A percentile compares a stretch with the other conserved stretches of the same genome.
These are phyloP conservation scores for Platanthera zijinensis DNA, from an alignment of 106 monocot genomes.

Conservation along the genomic window DNA sequence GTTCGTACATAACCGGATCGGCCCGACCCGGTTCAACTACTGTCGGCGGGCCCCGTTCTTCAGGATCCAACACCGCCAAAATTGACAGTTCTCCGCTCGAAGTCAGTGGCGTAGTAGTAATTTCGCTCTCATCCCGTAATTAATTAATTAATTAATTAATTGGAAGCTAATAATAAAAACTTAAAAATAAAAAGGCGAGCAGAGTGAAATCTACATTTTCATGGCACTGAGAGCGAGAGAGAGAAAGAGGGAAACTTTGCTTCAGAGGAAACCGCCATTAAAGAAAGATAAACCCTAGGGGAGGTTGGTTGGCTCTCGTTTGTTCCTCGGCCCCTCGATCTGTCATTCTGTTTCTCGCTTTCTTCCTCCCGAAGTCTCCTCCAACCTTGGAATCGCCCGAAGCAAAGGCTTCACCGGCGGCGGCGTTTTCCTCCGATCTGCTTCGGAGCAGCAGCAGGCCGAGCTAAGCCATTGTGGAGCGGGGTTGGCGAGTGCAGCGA, in stretches of 20 bases:
- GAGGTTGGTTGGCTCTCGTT: conserved; percentile 12
- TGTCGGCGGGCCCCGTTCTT: neutral
- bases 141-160: neutral
- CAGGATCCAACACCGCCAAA: neutral
- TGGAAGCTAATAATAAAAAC: neutral
- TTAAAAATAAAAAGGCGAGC: neutral
- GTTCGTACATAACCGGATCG: neutral
- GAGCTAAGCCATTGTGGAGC: neutral
- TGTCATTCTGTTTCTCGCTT: neutral
- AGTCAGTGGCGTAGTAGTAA: neutral
- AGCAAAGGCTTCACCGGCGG: neutral
- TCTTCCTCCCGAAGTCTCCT: neutral
- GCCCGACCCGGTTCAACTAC: neutral
- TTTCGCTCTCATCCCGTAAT: neutral
- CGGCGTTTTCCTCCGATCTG: neutral
- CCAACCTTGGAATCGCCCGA: neutral
- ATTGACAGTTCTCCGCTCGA: neutral
- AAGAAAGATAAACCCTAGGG: conserved; percentile 7
- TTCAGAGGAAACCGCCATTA: neutral
- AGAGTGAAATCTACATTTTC: neutral
- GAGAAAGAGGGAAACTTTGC: conserved; percentile 1
- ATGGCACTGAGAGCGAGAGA: neutral
- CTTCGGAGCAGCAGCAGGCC: neutral
- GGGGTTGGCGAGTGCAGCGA: neutral
- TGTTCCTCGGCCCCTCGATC: neutral